Evolutionary conservation across 2,329 filamentous ascomycete genomes (phyloP).

Genomic region (Alternaria rosae): DNA sequence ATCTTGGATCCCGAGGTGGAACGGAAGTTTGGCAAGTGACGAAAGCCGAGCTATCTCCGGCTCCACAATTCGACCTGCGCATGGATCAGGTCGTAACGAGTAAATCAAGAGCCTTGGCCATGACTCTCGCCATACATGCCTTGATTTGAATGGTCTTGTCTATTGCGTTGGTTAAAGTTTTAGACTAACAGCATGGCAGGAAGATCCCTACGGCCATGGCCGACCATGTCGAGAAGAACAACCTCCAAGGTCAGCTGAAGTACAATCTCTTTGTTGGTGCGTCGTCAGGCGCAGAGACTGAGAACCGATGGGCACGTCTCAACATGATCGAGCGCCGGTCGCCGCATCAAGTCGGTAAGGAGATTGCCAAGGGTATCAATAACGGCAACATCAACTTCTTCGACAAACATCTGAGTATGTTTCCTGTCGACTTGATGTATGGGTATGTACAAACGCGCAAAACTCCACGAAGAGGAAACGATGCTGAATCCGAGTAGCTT

Average conservation of each 20-base stretch:
- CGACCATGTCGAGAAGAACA: constrained; percentile 88
- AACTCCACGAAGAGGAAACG: background rate
- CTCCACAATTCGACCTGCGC: constrained; percentile 17
- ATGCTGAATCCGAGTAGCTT: constrained; percentile 58
- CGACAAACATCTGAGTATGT: constrained; percentile 94
- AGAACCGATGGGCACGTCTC: constrained; percentile 87
- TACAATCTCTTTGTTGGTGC: constrained; percentile 90
- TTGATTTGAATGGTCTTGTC: background rate
- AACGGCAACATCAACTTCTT: constrained; percentile 89
- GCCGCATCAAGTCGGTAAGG: constrained; percentile 89
- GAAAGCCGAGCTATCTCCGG: constrained; percentile 37
- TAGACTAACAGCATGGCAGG: constrained; percentile 53
- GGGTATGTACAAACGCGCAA: constrained; percentile 47
- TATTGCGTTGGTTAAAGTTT: background rate
- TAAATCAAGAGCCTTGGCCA: constrained; percentile 5
- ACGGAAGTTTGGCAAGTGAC: constrained; percentile 33
- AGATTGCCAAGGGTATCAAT: constrained; percentile 90
- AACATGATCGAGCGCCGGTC: constrained; percentile 89
- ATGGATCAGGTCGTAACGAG: constrained; percentile 13
- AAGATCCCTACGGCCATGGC: constrained; percentile 85
- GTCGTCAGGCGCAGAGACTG: constrained; percentile 87
- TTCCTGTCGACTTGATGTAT: constrained; percentile 85
- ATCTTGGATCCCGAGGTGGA: constrained; percentile 33
- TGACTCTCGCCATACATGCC: constrained; percentile 6
- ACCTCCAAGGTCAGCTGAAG: constrained; percentile 80